Base-by-base conservation (phyloP, 2,329 filamentous ascomycete species). In the Westerdykella aurantiaca region DNA sequence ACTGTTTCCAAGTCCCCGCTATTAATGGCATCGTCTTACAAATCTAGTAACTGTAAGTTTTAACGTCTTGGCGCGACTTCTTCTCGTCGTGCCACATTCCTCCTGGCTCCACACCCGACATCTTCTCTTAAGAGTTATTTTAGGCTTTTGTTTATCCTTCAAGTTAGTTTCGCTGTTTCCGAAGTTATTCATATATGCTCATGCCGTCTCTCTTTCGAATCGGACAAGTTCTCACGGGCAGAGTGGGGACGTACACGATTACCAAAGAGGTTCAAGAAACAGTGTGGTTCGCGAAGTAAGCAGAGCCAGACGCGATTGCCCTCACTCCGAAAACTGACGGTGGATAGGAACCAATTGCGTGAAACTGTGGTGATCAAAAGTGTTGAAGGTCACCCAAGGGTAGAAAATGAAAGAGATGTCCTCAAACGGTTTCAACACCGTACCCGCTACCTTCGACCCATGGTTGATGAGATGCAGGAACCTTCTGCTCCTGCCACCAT, bases 381-480 rank as follows among this genome's bases (percentile, higher is more conserved):
- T 14, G 54, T 58, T n/a, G 22, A 18, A 5, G 45, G 38, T 31
- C 48, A 61, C 41, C 50, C 49, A 21, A 39, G 52, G 6, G 42
- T 64, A 31, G 46, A 56, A 31, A 58, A 61, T 43, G 57, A 63
- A 54, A 38, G 55, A 44, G 38, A 60, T 38, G 41, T 62, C 11
- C 55, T 63, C n/a, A 49, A 45, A 43, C 40, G 48, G 38, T 56
- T 58, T 22, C 56, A 63, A 37, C 38, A 50, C n/a, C 50, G 49
- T 33, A 55, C 51, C 7, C 51, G 45, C 2, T 56, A 37, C 40
- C 41, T 62, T 31, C 53, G 57, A 22, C 59, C 56, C 12, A 38
- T 66, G 31, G 45, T 61, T 6, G 61, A 64, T 48, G 55, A 58
- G 23, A 58, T 59, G 25, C 46, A 56, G 11, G 51, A 61, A 16